Evolutionary conservation across 345 rosid species (phyloP).

Genomic region (Sonneratia caseolaris): DNA sequence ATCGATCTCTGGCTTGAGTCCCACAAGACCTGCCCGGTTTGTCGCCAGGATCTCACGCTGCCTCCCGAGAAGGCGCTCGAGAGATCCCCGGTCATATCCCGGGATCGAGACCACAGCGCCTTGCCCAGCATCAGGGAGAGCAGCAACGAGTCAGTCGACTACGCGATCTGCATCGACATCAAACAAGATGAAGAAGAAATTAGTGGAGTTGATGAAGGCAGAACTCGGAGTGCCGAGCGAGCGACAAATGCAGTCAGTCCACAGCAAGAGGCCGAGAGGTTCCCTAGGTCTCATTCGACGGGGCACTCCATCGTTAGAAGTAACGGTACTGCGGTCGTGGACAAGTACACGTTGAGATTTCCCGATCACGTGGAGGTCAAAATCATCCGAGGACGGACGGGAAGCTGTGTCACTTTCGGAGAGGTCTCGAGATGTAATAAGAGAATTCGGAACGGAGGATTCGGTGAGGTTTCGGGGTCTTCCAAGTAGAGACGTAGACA

Average conservation of each 20-base stretch:
- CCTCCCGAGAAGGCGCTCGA: slow-evolving; percentile 18
- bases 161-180: slow-evolving; percentile 25
- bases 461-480: slow-evolving; percentile 2
- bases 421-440: slow-evolving; percentile 17
- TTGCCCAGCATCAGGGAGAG: slow-evolving; percentile 9
- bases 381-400: slow-evolving; percentile 38
- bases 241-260: not conserved
- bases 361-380: slow-evolving; percentile 45
- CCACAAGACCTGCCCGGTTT: slow-evolving; percentile 76
- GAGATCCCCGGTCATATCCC: slow-evolving; percentile 19
- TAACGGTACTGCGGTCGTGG: slow-evolving; percentile 22
- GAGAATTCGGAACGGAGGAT: not conserved
- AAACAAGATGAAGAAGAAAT: slow-evolving; percentile 20
- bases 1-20: slow-evolving; percentile 69
- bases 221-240: slow-evolving; percentile 9
- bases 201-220: slow-evolving; percentile 4
- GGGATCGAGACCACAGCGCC: slow-evolving; percentile 1
- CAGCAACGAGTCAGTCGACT: slow-evolving; percentile 11
- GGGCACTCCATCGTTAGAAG: slow-evolving; percentile 51
- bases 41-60: slow-evolving; percentile 58
- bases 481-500: not conserved
- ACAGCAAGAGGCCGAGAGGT: slow-evolving; percentile 13
- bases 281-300: slow-evolving; percentile 61
- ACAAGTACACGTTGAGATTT: slow-evolving; percentile 49
- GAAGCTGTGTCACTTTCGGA: slow-evolving; percentile 58